Base-by-base conservation (phyloP, 2,329 filamentous ascomycete genomes). In the Fulvia fulva region DNA sequence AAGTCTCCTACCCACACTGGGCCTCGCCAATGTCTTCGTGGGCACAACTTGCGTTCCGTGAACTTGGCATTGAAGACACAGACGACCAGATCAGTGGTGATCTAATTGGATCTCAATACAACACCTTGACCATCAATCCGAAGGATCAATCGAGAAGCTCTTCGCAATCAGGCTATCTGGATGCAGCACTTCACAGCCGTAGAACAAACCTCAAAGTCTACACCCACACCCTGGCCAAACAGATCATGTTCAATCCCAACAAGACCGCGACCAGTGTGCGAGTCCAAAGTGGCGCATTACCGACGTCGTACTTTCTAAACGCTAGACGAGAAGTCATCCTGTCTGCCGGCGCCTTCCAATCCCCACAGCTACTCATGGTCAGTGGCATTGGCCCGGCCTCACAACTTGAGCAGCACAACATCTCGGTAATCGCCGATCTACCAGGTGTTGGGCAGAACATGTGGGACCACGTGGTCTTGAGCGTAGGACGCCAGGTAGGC, bases 381-480 rank as follows among this genome's bases (percentile, higher is more conserved):
- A 82, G 78, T 51, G 86, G 86, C 19, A 78, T 88, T 34, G 85
- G 85, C 0, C 83, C 83, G 0, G 66, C 71, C 9, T 66, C 73
- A 0, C 78, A 84, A 61, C 77, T 88, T 2, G 59, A 76, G 21
- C 74, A 76, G 56, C 78, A 81, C 65, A 71, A 75, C 19, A 87
- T 87, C 62, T 67, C 76, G 1, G 71, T 82, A 0, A 62, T 86
- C 16, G 75, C 79, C 7, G 77, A 87, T 60, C 81, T 83, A 0
- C 80, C 81, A 1, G 83, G 86, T 46, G 84, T 89, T 3, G 86
- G 86, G 5, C 80, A 80, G 59, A 85, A 87, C 71, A 75, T 89
- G 1, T 75, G 84, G 57, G 85, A 88, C 66, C 83, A 85, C 46
- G 80, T 80, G 32, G 80, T 79, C 12, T 76, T 84, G 25, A 76